Base-by-base conservation (phyloP, 352 stramenopile species). In the Thraustochytrium striatum region DNA sequence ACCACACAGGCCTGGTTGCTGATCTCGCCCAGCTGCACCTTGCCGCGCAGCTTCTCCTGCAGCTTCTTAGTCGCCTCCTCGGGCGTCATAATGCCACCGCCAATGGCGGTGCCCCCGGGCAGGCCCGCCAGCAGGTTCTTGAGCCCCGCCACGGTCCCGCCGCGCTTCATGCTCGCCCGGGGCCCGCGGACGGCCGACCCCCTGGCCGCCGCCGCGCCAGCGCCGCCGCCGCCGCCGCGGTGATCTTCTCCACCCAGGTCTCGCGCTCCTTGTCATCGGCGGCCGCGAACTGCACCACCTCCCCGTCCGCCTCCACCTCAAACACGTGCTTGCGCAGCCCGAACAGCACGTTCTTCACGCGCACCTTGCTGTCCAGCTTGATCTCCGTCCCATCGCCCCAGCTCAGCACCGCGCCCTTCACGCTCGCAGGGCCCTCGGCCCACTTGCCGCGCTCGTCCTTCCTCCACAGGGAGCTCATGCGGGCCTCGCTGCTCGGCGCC, bases 281-380 rank as follows among this genome's bases (percentile, higher is more conserved):
- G 21, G 52, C 50, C 5, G 65, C 9, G 3, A 75, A 25, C 7
- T 13, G 7, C 7, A 11, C 44, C 5, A 13, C 68, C 30, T 30
- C 35, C 3, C 16, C 65, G 11, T 75, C 30, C 16, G 21, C 16
- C 32, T 72, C 19, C 44, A 75, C n/a, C 35, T 75, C 62, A 61
- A 73, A 73, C 25, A 73, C 62, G 28, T 73, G 38, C 44, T 73
- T 73, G 8, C 65, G 65, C 32, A 75, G 44, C 5, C 65, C 65
- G 30, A 75, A 75, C 47, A 55, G 44, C 50, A 75, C 65, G n/a
- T 58, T 58, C 30, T 75, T 5, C n/a, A 75, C 65, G 0, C 21
- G 16, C 16, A 61, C 44, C 19, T 36, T 65, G 13, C 11, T 9
- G 62, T 32, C 62, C 35, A 73, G 47, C 39, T 55, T 75, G 21